Conservation (phyloP, 352 stramenopile species). For the Phytopythium cucurbitacearum region DNA sequence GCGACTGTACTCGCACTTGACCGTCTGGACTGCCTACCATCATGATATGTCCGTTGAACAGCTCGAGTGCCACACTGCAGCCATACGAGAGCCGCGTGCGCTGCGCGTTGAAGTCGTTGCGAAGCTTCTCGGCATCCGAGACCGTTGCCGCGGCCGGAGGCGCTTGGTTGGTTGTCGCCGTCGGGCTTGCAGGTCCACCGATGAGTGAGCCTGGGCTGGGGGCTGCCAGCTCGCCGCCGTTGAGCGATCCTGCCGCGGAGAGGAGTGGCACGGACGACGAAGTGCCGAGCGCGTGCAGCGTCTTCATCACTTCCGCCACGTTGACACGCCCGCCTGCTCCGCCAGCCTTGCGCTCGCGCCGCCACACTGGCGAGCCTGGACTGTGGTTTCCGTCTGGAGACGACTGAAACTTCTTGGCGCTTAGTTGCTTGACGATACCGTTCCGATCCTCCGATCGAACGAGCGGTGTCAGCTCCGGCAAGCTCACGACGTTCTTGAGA, state of each 20-base stretch:
- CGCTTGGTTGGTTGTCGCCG: not conserved
- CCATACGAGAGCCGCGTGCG: constrained; percentile 53
- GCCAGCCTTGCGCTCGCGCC: not conserved
- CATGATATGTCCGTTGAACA: constrained; percentile 75
- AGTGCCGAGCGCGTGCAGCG: constrained; percentile 45
- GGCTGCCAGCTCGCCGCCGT: constrained; percentile 6
- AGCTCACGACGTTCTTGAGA: constrained; percentile 23
- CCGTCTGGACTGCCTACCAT: constrained; percentile 62
- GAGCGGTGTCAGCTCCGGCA: constrained; percentile 30
- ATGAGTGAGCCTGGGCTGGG: not conserved
- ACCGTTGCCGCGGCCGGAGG: constrained; percentile 4
- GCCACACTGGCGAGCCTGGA: constrained; percentile 2
- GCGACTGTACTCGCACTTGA: constrained; percentile 50
- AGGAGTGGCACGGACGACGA: constrained; percentile 27
- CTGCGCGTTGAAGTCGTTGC: constrained; percentile 75
- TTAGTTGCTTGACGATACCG: constrained; percentile 4
- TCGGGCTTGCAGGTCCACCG: not conserved
- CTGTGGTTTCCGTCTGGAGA: constrained; percentile 5
- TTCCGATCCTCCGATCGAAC: constrained; percentile 4
- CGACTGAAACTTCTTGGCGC: not conserved
- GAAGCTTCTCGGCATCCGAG: constrained; percentile 56
- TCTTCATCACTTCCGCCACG: constrained; percentile 42
- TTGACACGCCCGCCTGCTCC: constrained; percentile 21
- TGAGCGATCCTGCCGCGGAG: not conserved
- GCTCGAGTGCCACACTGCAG: constrained; percentile 61